phyloP scores from a whole-genome alignment of 1,139 yeast species.

The Casaregolazyma suthepensis region DNA sequence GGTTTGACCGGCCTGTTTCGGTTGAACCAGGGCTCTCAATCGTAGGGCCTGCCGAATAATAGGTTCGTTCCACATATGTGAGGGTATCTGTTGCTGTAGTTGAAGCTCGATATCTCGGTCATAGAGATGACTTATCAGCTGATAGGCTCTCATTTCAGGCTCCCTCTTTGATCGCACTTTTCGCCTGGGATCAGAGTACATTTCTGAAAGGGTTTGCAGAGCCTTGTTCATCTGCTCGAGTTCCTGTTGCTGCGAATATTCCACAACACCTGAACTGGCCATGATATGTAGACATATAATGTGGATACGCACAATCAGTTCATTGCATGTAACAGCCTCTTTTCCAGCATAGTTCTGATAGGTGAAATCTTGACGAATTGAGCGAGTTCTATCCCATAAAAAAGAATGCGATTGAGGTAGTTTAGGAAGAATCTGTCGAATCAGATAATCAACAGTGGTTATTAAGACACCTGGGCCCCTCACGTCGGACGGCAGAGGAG shows the following conservation, averaged over 20 bases:
- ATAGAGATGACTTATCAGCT: slow-evolving; percentile 67
- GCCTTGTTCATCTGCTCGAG: slow-evolving; percentile 91
- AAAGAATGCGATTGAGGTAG: slow-evolving; percentile 86
- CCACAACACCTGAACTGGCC: slow-evolving; percentile 60
- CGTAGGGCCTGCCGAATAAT: slow-evolving; percentile 67
- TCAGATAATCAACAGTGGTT: slow-evolving; percentile 61
- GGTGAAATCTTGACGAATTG: slow-evolving; percentile 94
- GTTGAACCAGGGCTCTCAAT: slow-evolving; percentile 59
- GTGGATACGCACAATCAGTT: slow-evolving; percentile 85
- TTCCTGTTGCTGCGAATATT: slow-evolving; percentile 92
- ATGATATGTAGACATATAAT: slow-evolving; percentile 74
- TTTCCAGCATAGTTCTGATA: slow-evolving; percentile 92
- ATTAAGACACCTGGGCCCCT: slow-evolving; percentile 79
- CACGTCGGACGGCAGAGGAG: slow-evolving; percentile 95
- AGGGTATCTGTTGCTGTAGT: slow-evolving; percentile 58
- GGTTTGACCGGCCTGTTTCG: slow-evolving; percentile 57
- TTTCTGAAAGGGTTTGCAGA: slow-evolving; percentile 79
- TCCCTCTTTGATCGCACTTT: slow-evolving; percentile 79
- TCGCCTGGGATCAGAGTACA: slow-evolving; percentile 73
- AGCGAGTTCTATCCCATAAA: slow-evolving; percentile 98
- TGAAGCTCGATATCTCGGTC: slow-evolving; percentile 84
- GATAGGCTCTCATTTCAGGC: slow-evolving; percentile 90
- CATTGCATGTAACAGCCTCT: slow-evolving; percentile 91
- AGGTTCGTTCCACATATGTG: slow-evolving; percentile 45
- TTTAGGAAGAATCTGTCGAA: slow-evolving; percentile 53